Conservation (phyloP, 73 alveolate species). For the Paramecium sonneborni region DNA sequence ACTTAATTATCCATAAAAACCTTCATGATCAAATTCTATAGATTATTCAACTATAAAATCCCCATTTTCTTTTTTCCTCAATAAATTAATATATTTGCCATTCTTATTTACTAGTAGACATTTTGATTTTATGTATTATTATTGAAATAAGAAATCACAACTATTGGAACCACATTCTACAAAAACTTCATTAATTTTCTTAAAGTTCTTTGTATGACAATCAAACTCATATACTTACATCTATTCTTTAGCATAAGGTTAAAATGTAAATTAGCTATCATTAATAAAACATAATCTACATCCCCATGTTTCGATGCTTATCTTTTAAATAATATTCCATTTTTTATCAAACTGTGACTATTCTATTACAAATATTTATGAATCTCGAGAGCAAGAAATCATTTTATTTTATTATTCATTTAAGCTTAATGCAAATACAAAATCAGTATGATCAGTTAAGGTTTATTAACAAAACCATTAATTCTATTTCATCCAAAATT, state of each 20-base stretch:
- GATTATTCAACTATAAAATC: not conserved
- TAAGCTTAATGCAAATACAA: not conserved
- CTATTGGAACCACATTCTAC: not conserved
- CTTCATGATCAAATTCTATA: not conserved
- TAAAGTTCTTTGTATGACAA: not conserved
- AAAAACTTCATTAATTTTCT: not conserved
- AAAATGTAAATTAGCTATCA: not conserved
- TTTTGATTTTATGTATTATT: not conserved
- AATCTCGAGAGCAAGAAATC: not conserved
- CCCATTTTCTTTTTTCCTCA: not conserved
- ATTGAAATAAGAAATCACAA: not conserved
- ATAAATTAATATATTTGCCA: not conserved
- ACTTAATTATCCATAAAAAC: not conserved
- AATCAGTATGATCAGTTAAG: not conserved
- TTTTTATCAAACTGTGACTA: not conserved
- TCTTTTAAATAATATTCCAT: not conserved
- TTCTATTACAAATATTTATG: not conserved
- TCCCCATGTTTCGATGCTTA: not conserved
- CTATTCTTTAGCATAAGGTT: not conserved
- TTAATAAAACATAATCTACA: not conserved
- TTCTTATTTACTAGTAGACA: not conserved
- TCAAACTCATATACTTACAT: not conserved
- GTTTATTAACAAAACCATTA: not conserved
- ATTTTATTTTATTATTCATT: not conserved
- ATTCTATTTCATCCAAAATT: not conserved